phyloP scores from a whole-genome alignment of 1,284 basidiomycete genomes.

The Earliella scabrosa region DNA sequence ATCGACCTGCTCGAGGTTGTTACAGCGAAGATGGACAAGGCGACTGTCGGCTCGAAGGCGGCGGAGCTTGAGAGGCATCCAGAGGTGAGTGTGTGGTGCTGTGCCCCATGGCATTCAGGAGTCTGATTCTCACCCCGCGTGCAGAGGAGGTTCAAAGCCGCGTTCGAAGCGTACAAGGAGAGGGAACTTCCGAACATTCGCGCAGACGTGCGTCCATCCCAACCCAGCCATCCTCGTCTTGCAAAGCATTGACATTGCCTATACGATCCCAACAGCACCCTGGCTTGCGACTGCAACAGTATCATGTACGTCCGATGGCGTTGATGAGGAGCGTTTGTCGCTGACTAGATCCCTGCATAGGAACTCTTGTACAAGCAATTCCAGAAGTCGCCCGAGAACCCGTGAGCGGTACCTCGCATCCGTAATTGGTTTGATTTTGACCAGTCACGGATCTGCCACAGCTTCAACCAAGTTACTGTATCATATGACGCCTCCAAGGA shows the following conservation, averaged over 20 bases:
- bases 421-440: too few relatives aligned
- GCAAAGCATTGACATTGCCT: neutral
- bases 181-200: constrained; percentile 81
- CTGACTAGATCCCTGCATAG: constrained; percentile 37
- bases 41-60: constrained; percentile 83
- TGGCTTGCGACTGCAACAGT: constrained; percentile 84
- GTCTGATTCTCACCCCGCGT: too few relatives aligned
- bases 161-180: constrained; percentile 93
- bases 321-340: constrained; percentile 12
- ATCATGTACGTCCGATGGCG: constrained; percentile 55
- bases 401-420: too few relatives aligned
- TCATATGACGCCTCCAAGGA: constrained; percentile 85
- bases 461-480: constrained; percentile 82
- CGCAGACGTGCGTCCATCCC: constrained; percentile 59
- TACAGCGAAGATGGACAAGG: constrained; percentile 92
- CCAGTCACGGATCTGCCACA: too few relatives aligned
- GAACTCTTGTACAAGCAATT: constrained; percentile 82
- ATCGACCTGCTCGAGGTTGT: constrained; percentile 90
- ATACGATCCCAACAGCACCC: constrained; percentile 57
- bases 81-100: constrained; percentile 66
- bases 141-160: constrained; percentile 89
- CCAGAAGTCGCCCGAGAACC: constrained; percentile 90
- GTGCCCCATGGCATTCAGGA: neutral
- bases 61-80: constrained; percentile 91
- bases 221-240: neutral